Percentiles rank a stretch among this genome's conserved stretches.
Conservation (phyloP, 495 filamentous ascomycete genomes). For the Neurospora sp. region DNA sequence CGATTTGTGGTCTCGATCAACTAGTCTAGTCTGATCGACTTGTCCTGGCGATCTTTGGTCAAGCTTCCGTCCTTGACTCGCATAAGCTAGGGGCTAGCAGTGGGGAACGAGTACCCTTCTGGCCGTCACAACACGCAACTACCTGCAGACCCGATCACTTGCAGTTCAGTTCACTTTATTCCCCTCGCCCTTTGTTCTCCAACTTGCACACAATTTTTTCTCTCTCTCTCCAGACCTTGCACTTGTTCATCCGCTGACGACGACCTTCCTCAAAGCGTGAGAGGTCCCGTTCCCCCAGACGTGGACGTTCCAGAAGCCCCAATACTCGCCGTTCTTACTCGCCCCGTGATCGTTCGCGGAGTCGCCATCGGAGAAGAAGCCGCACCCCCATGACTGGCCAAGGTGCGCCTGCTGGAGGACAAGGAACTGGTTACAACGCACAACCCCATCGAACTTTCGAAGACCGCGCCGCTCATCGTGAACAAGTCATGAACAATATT, state of each 20-base stretch:
- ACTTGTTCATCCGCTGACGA: constrained; percentile 28
- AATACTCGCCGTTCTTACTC: constrained; percentile 76
- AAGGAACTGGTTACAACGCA: constrained; percentile 46
- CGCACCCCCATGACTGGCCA: constrained; percentile 80
- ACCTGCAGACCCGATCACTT: not conserved
- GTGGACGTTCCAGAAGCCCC: constrained; percentile 53
- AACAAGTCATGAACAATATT: constrained; percentile 90
- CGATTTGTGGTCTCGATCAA: not conserved
- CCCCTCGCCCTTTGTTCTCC: not conserved
- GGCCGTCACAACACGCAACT: not conserved
- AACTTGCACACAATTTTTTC: not conserved
- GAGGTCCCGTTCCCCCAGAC: constrained; percentile 86
- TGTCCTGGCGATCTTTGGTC: not conserved
- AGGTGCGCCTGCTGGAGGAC: constrained; percentile 55
- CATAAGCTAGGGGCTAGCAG: not conserved
- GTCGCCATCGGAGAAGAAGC: constrained; percentile 55
- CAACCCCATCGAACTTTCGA: constrained; percentile 65
- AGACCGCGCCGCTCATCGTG: constrained; percentile 75
- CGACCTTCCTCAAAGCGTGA: constrained; percentile 56
- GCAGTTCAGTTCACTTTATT: not conserved
- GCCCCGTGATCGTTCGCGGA: constrained; percentile 84
- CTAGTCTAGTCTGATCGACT: not conserved
- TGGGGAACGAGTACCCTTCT: not conserved
- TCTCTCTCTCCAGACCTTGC: not conserved
- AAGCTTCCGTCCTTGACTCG: not conserved